Evolutionary conservation across 306 rosid genomes (phyloP), one percentile per base, ranked within the genome.

Genomic region (Parietaria judaica): DNA sequence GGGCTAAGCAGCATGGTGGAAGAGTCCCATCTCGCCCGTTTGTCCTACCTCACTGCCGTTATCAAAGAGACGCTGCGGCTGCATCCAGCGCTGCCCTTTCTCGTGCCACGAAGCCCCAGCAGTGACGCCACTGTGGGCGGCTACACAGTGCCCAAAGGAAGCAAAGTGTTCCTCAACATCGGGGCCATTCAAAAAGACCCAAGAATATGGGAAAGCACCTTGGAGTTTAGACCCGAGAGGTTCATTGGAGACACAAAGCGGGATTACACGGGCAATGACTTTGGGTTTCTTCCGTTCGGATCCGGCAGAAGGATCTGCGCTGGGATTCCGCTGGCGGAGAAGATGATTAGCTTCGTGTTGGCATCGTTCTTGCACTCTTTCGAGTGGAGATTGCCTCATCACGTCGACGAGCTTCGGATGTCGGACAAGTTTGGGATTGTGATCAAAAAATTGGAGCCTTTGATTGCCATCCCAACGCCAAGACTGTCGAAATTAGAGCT

Each of bases 61-160:
- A 23, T 74, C 0, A 79, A 74, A 16, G 80, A 79, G 16, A 48
- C 71, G 0, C 5, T 50, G 13, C 71, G 75, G 36, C 48, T 74
- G 54, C 80, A 79, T 31, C 80, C 83, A 0, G 37, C 67, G 0
- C 1, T 65, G 6, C 68, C 80, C 1, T 35, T 74, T 0, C 15
- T 74, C 2, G n/a, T 61, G 3, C 71, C 72, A 0, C 77, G 56
- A 6, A 7, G 14, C 12, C 64, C 79, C 6, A 58, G 77, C n/a
- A 49, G 55, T 8, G 5, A 66, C 9, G 56, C 36, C 51, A 66
- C 50, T 4, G 7, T 79, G 9, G 80, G 80, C 5, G 77, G 76
- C 4, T 79, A 59, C 37, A 13, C 1, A 2, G 41, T 67, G 3
- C 79, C 74, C 6, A 69, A 74, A 49, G 74, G 61, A 4, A 5